Evolutionary conservation across 306 rosid genomes (phyloP).

Genomic region (Cucurbita moschata): DNA sequence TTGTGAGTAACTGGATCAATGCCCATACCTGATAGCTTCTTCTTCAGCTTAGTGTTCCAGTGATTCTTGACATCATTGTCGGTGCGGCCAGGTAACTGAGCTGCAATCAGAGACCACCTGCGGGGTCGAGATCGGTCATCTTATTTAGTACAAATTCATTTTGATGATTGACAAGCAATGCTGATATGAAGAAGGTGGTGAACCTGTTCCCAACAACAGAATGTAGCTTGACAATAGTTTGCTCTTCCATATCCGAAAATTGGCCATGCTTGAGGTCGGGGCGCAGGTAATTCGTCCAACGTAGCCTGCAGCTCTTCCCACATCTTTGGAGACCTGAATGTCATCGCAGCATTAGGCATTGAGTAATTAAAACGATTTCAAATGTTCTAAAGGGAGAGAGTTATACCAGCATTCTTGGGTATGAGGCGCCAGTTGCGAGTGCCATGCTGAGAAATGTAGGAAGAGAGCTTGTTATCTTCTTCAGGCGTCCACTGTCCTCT

Average conservation of each 20-base stretch:
- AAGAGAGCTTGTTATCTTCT: slow-evolving; percentile 80
- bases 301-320: slow-evolving; percentile 78
- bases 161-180: background rate
- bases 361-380: background rate
- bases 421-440: slow-evolving; percentile 53
- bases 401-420: slow-evolving; percentile 46
- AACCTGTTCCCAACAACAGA: slow-evolving; percentile 88
- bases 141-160: background rate
- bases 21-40: slow-evolving; percentile 66
- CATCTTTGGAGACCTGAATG: slow-evolving; percentile 63
- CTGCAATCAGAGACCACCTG: slow-evolving; percentile 85
- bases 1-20: slow-evolving; percentile 80
- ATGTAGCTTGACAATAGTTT: slow-evolving; percentile 77
- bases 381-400: background rate
- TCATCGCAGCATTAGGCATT: background rate
- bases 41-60: slow-evolving; percentile 70
- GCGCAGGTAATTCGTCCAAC: slow-evolving; percentile 83
- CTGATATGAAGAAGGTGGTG: background rate
- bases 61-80: slow-evolving; percentile 76
- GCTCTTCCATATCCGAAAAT: slow-evolving; percentile 68
- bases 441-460: slow-evolving; percentile 58
- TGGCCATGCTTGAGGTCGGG: slow-evolving; percentile 93
- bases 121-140: background rate
- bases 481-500: slow-evolving; percentile 96
- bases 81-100: slow-evolving; percentile 63